Evolutionary conservation across 192 early-diverging fungal species (phyloP), one percentile per base, ranked within the genome.

Genomic region (Podila clonocystis): DNA sequence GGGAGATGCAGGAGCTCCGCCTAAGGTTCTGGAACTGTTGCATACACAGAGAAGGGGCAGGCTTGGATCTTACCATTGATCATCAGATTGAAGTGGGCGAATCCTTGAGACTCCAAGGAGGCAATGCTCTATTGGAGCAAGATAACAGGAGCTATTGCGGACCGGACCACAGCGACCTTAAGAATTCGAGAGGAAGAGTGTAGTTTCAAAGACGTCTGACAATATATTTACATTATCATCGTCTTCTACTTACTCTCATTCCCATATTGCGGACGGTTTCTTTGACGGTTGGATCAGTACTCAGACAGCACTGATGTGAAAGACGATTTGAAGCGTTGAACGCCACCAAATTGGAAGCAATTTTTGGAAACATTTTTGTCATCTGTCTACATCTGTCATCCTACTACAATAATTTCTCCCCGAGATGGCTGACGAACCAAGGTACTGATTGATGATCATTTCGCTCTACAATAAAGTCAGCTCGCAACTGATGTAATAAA

Each of bases 401-500:
- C 5, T 34, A 29, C 48, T 19, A 26, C 33, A 29, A 50, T 49
- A 26, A 49, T 24, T 41, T 41, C 36, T 24, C 31, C 41, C 12
- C 20, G 24, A 22, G 26, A 79, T 80, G 77, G 72, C 77, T 20
- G 77, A 80, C 24, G 77, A 80, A 49, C 66, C 77, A 65, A 80
- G 70, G 77, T 73, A 80, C 17, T 45, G 19, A 34, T 17, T 58
- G 29, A 30, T 24, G 52, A 3, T 55, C 17, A 17, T 11, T 26
- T 55, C 26, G 52, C 24, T 55, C 28, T 13, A 52, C 24, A 63
- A 31, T 4, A 50, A 50, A 36, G 36, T n/a, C 8, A 6, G 22
- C 15, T 52, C 22, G 15, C 9, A n/a, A 52, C n/a, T 49, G 6
- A 19, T 52, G 20, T 15, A 65, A 26, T 45, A 12, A 17, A 45